These are phyloP conservation scores for Neurospora sp. DNA, from an alignment of 495 filamentous ascomycete genomes.

Conservation along the genomic window DNA sequence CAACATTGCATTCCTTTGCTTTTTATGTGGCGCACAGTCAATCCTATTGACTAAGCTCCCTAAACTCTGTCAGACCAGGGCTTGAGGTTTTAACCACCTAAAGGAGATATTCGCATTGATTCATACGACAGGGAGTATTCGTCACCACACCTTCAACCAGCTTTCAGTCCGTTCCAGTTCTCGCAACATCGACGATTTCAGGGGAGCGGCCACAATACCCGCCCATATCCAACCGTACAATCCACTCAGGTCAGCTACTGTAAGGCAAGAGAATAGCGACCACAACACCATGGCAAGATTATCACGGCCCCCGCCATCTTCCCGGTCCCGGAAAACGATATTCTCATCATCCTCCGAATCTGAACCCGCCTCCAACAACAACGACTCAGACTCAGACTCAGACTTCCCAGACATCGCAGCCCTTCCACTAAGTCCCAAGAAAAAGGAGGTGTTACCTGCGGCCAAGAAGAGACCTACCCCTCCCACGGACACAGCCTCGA, in stretches of 20 bases:
- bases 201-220: not conserved
- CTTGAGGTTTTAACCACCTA: not conserved
- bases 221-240: not conserved
- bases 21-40: not conserved
- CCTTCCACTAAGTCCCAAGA: not conserved
- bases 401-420: not conserved
- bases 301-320: not conserved
- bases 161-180: not conserved
- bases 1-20: not conserved
- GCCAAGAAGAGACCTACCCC: not conserved
- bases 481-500: not conserved
- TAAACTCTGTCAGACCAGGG: too few relatives aligned
- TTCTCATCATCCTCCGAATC: not conserved
- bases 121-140: not conserved
- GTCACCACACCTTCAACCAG: not conserved
- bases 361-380: not conserved
- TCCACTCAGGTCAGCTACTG: not conserved
- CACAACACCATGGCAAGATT: not conserved
- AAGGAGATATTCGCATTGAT: not conserved
- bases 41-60: too few relatives aligned
- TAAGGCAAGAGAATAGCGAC: not conserved
- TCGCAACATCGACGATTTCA: not conserved
- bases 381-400: not conserved
- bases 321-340: not conserved
- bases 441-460: not conserved